These are phyloP conservation scores for Microcos paniculata DNA, from an alignment of 345 rosid species.

Conservation along the genomic window DNA sequence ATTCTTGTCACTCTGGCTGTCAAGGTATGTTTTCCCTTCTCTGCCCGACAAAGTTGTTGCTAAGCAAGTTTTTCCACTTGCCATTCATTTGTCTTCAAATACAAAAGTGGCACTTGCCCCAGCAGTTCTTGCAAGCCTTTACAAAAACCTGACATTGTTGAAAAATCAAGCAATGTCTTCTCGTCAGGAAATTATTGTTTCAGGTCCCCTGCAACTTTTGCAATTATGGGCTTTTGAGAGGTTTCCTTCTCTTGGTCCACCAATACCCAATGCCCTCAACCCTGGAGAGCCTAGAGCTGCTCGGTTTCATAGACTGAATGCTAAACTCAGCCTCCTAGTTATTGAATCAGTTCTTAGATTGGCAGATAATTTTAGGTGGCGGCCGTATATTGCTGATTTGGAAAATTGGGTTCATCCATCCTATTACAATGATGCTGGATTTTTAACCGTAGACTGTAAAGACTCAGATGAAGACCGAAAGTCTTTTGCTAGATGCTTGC, in stretches of 20 bases:
- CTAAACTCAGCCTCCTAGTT: neutral
- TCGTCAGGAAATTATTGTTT: neutral
- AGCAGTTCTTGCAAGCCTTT: constrained; percentile 15
- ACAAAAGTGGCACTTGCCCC: constrained; percentile 5
- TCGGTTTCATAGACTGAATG: neutral
- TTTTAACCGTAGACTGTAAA: neutral
- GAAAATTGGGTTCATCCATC: constrained; percentile 5
- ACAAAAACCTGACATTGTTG: neutral
- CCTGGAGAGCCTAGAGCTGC: constrained; percentile 18
- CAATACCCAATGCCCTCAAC: neutral
- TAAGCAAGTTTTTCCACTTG: neutral
- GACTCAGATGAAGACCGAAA: neutral
- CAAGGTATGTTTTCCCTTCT: constrained; percentile 18
- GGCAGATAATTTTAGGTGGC: constrained; percentile 5
- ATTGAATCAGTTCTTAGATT: constrained; percentile 15
- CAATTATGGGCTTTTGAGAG: neutral
- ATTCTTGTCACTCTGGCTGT: constrained; percentile 17
- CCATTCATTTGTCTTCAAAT: neutral
- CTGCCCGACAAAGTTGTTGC: neutral
- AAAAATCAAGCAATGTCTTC: neutral
- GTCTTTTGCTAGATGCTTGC: constrained; percentile 10
- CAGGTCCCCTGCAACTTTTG: neutral
- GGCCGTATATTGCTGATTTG: constrained; percentile 6
- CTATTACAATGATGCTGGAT: neutral
- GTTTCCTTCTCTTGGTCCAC: neutral